Percentiles rank a stretch among this genome's conserved stretches.
These are phyloP conservation scores for Metschnikowia peoriensis DNA, from an alignment of 805 yeast species.

Conservation along the genomic window DNA sequence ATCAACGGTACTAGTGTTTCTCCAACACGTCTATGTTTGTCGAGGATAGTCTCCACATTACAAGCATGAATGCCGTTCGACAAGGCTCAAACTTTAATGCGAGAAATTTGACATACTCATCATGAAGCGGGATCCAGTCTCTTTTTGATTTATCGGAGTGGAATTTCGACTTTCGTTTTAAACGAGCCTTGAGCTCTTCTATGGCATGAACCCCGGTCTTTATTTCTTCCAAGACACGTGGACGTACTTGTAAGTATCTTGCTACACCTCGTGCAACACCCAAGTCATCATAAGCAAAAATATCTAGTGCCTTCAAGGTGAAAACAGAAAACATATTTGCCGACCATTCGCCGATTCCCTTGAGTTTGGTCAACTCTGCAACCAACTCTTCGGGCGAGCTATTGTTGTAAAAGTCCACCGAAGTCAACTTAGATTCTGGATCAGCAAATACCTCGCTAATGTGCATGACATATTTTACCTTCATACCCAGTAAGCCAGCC, in stretches of 20 bases:
- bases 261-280: conserved; percentile 85
- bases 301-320: conserved; percentile 62
- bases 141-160: conserved; percentile 40
- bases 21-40: conserved; percentile 52
- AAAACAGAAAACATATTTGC: conserved; percentile 84
- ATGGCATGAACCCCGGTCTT: conserved; percentile 33
- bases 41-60: conserved; percentile 70
- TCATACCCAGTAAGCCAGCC: conserved; percentile 69
- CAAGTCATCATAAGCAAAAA: conserved; percentile 75
- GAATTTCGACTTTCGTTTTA: conserved; percentile 37
- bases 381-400: conserved; percentile 46
- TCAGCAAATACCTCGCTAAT: conserved; percentile 52
- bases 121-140: conserved; percentile 68
- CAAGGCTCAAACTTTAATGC: conserved; percentile 66
- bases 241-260: conserved; percentile 55
- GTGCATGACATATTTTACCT: conserved; percentile 59
- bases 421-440: conserved; percentile 31
- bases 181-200: conserved; percentile 30
- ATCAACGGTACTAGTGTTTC: too few species aligned
- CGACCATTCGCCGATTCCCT: conserved; percentile 84
- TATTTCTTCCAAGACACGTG: conserved; percentile 45
- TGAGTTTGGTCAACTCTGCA: conserved; percentile 49
- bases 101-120: conserved; percentile 51
- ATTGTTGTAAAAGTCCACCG: conserved; percentile 34
- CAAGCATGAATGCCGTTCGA: conserved; percentile 62